Conservation (phyloP, 2,329 filamentous ascomycete genomes). For the Penicillium sp. region DNA sequence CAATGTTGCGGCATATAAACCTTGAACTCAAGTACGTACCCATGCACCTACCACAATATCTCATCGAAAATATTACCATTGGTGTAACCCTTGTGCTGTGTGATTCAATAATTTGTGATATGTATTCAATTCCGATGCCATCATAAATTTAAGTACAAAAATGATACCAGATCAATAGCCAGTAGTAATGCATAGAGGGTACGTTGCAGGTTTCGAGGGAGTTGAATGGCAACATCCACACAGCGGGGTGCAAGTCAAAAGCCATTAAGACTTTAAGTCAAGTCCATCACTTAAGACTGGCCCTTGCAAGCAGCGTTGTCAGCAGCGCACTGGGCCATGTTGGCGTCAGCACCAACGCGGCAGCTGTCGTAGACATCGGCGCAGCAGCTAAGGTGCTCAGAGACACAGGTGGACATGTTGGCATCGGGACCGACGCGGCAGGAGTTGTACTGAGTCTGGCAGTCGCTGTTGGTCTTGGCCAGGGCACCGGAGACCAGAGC, state of each 20-base stretch:
- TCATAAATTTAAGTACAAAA: too few species aligned
- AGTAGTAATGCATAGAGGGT: not conserved
- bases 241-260: not conserved
- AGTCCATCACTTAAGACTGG: not conserved
- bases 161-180: not conserved
- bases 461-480: slow-evolving; percentile 10
- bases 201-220: not conserved
- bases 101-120: too few species aligned
- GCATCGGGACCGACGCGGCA: slow-evolving; percentile 6
- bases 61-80: too few species aligned
- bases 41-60: too few species aligned
- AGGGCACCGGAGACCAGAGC: slow-evolving; percentile 1
- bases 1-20: too few species aligned
- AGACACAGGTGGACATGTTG: slow-evolving; percentile 7
- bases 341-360: slow-evolving; percentile 7
- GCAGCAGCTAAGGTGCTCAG: slow-evolving; percentile 7
- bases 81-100: too few species aligned
- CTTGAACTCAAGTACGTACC: too few species aligned
- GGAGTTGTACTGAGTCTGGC: slow-evolving; percentile 10
- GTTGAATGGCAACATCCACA: not conserved
- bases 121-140: too few species aligned
- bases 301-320: slow-evolving; percentile 9
- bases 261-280: not conserved
- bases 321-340: slow-evolving; percentile 9
- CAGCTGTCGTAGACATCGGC: slow-evolving; percentile 7